These are phyloP conservation scores for Leccinum fibrillosum DNA, from an alignment of 768 basidiomycete species.

Conservation along the genomic window DNA sequence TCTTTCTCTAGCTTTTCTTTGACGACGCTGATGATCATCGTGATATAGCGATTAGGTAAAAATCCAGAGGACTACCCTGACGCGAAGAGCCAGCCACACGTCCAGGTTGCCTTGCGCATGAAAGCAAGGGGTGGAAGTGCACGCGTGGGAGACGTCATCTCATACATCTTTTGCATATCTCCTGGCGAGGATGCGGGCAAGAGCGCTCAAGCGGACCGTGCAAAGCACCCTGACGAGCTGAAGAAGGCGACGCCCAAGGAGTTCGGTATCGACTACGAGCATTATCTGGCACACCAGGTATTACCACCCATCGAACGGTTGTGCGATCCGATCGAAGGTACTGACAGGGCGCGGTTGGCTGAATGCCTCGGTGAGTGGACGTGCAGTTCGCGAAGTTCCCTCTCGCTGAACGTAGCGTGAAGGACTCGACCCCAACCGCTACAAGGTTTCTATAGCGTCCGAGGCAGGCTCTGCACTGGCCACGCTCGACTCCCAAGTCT, in stretches of 20 bases:
- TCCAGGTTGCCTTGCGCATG: slow-evolving; percentile 64
- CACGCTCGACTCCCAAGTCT: slow-evolving; percentile 83
- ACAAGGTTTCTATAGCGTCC: slow-evolving; percentile 38
- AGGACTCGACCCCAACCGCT: slow-evolving; percentile 63
- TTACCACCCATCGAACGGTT: slow-evolving; percentile 92
- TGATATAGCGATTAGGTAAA: no score
- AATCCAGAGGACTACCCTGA: no score
- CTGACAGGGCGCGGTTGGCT: slow-evolving; percentile 85
- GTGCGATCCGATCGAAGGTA: slow-evolving; percentile 95
- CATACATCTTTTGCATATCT: slow-evolving; percentile 88
- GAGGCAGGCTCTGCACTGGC: slow-evolving; percentile 65
- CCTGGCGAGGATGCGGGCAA: slow-evolving; percentile 71
- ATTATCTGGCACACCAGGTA: slow-evolving; percentile 88
- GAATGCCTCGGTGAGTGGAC: slow-evolving; percentile 81
- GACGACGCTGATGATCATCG: no score
- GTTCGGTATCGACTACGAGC: slow-evolving; percentile 83
- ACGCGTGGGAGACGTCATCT: slow-evolving; percentile 87
- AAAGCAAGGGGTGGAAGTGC: slow-evolving; percentile 80
- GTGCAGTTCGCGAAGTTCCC: not conserved
- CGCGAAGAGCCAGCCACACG: no score
- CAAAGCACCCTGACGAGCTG: slow-evolving; percentile 92
- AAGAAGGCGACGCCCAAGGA: slow-evolving; percentile 56
- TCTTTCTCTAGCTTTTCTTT: no score
- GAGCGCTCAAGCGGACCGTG: slow-evolving; percentile 81
- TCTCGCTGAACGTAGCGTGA: not conserved